These are phyloP conservation scores for Solanum pennellii DNA, from an alignment of 257 asterid genomes.

Conservation along the genomic window DNA sequence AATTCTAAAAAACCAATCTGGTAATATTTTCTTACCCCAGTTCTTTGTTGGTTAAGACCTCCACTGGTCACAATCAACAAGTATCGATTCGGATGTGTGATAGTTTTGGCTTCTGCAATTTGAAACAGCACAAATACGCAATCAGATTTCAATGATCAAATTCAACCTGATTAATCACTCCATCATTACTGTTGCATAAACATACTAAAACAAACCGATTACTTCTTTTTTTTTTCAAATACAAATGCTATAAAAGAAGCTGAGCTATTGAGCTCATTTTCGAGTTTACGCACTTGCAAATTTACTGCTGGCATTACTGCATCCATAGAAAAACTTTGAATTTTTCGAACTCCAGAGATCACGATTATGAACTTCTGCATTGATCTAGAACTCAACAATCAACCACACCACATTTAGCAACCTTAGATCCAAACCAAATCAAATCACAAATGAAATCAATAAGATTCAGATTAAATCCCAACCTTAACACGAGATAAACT, in stretches of 20 bases:
- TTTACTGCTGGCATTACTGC: conserved; percentile 54
- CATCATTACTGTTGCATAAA: background rate
- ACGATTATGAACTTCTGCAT: conserved; percentile 29
- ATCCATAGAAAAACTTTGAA: conserved; percentile 34
- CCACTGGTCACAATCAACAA: conserved; percentile 93
- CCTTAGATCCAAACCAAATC: conserved; percentile 27
- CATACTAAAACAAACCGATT: background rate
- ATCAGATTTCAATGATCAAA: background rate
- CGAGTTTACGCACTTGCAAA: conserved; percentile 49
- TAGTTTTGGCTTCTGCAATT: conserved; percentile 49
- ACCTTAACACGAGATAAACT: conserved; percentile 42
- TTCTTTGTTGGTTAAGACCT: conserved; percentile 97
- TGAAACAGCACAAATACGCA: background rate
- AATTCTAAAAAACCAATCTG: background rate
- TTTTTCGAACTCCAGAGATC: conserved; percentile 80
- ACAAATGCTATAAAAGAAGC: background rate
- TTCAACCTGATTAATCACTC: background rate
- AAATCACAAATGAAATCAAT: conserved; percentile 6
- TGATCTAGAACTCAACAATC: conserved; percentile 19
- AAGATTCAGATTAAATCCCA: conserved; percentile 17
- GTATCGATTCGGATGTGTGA: conserved; percentile 53
- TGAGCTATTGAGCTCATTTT: background rate
- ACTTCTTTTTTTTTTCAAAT: background rate
- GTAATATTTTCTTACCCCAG: conserved; percentile 55
- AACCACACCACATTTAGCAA: conserved; percentile 24